Base-by-base conservation (phyloP, 805 yeast genomes). In the Metschnikowia bowlesiae region DNA sequence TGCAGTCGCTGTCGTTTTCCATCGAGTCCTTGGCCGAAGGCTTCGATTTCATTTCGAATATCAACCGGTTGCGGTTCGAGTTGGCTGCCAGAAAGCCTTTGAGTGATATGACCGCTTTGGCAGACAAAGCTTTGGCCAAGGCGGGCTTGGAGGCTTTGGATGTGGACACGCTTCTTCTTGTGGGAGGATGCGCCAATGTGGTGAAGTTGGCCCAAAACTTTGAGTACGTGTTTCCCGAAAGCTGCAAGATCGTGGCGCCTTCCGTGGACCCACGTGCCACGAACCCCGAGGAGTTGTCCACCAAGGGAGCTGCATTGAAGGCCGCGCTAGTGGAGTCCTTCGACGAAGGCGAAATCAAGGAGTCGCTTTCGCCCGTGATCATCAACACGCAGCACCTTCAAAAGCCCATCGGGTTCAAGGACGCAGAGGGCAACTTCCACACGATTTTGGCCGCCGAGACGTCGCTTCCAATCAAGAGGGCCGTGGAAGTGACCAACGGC, bases 221-320 rank as follows among this genome's bases (percentile, higher is more conserved):
- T 56, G 80, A 82, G 57, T 75, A 79, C 51, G 62, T 89, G 46
- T 92, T 92, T 82, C 96, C 96, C 56, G 94, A 87, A 68, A 67
- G 85, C 44, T 84, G 89, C 49, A 79, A 74, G 47, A 79, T 91
- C 48, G 75, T 83, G 54, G 84, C 97, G 28, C 96, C 98, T 57
- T 50, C 61, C 22, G 64, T 78, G 53, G 92, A 88, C 67, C 60
- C 87, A 54, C 89, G 89, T 71, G 87, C 94, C 50, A 66, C 84
- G 54, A 82, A 88, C 72, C 97, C 99, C 53, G 84, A 88, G 64
- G 98, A 94, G 75, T 78, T 90, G 63, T 76, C 86, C 57, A 84
- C 96, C 57, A 85, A 95, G 65, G 99, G 99, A 73, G 95, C 97
- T 52, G 97, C 98, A 55, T 80, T 92, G 67, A 98, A 94, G 79